These are phyloP conservation scores for Testicularia cyperi DNA, from an alignment of 1,284 basidiomycete genomes.

Conservation along the genomic window DNA sequence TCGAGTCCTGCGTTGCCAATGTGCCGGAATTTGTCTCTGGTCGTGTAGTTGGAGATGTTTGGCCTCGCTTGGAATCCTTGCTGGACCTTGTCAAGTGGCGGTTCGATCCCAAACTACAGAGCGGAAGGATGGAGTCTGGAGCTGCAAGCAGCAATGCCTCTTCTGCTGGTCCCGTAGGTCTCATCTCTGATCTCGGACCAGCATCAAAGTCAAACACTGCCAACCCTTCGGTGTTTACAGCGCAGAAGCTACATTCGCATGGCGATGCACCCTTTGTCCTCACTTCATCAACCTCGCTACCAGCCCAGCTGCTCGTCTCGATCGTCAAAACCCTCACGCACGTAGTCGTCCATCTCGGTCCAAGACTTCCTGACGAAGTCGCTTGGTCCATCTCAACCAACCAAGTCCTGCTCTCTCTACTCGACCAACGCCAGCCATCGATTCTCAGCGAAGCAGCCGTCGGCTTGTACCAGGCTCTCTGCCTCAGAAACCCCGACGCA, in stretches of 20 bases:
- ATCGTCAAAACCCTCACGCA: conserved; percentile 14
- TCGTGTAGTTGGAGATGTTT: conserved; percentile 44
- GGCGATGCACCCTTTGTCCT: conserved; percentile 13
- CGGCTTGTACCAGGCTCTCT: conserved; percentile 8
- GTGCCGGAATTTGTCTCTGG: conserved; percentile 44
- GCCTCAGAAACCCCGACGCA: conserved; percentile 8
- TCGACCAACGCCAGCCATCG: conserved; percentile 19
- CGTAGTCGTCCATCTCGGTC: conserved; percentile 5
- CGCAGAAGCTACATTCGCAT: not conserved
- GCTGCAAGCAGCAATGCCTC: not conserved
- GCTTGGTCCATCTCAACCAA: conserved; percentile 27
- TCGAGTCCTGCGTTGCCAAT: conserved; percentile 22
- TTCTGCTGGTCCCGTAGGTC: not conserved
- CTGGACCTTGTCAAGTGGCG: conserved; percentile 18
- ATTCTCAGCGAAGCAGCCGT: conserved; percentile 4
- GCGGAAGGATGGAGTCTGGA: not conserved
- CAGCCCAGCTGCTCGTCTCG: conserved; percentile 16
- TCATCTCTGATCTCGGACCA: not conserved
- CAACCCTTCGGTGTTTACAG: too few species aligned
- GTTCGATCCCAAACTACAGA: conserved; percentile 19
- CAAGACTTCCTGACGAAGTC: conserved; percentile 13
- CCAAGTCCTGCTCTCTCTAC: conserved; percentile 1
- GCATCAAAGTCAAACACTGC: not conserved
- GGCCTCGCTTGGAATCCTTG: conserved; percentile 44
- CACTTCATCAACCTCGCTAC: conserved; percentile 5